Conservation (phyloP, 1,139 yeast species). For the Saccharomyces hybrid region DNA sequence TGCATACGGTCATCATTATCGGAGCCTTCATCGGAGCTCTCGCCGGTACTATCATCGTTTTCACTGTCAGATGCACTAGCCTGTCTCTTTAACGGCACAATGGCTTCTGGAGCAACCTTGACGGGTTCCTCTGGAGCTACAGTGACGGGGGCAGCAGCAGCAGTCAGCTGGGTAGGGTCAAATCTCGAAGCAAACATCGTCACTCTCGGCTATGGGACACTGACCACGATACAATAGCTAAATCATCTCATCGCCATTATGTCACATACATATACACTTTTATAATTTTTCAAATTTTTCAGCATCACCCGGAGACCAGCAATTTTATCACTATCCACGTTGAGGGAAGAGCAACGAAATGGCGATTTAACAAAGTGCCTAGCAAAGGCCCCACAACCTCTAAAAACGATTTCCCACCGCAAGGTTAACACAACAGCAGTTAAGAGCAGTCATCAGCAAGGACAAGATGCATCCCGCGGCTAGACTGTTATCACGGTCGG, state of each 20-base stretch:
- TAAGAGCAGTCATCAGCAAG: background rate
- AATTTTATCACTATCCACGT: background rate
- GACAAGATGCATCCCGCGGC: constrained; percentile 16
- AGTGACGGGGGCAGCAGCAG: background rate
- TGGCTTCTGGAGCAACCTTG: constrained; percentile 3
- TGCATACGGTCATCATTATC: background rate
- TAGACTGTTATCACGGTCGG: constrained; percentile 27
- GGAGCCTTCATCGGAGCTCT: constrained; percentile 9
- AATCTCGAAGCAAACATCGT: constrained; percentile 58
- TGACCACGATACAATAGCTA: background rate
- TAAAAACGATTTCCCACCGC: background rate
- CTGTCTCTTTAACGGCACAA: constrained; percentile 4
- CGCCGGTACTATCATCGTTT: constrained; percentile 10
- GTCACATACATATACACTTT: background rate
- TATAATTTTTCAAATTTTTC: background rate
- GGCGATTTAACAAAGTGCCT: background rate
- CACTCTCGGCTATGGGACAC: background rate
- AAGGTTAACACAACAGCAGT: background rate
- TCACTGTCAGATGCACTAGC: constrained; percentile 7
- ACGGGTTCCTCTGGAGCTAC: background rate
- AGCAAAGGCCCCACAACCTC: background rate
- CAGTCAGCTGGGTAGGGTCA: constrained; percentile 40
- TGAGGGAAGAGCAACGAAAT: background rate
- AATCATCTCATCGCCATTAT: background rate
- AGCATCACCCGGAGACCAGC: background rate